Percentiles rank a stretch among this genome's conserved stretches.
Conservation (phyloP, 169 alveolate species). For the Cryptosporidium tyzzeri region DNA sequence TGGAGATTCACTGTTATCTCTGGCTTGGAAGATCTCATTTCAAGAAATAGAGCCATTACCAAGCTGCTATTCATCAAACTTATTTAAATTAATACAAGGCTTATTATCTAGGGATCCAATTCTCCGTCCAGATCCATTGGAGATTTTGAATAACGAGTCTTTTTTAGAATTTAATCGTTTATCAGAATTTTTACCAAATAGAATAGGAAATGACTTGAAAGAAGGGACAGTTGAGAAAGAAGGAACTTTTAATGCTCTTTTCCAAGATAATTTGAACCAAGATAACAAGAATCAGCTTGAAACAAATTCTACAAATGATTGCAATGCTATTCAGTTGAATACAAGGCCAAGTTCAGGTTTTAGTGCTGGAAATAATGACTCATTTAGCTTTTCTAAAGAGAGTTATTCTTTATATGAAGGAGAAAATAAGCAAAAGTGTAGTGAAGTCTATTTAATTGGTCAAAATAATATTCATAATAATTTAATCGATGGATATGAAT, state of each 20-base stretch:
- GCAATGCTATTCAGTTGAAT: neutral
- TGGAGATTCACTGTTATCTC: constrained; percentile 81
- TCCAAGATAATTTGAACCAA: neutral
- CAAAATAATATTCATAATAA: neutral
- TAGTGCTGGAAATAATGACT: neutral
- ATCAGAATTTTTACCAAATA: neutral
- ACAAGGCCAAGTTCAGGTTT: neutral
- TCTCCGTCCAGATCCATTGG: constrained; percentile 49
- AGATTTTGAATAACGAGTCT: constrained; percentile 5
- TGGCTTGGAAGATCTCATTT: constrained; percentile 75
- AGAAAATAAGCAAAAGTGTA: neutral
- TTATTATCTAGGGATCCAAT: constrained; percentile 56
- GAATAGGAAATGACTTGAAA: neutral
- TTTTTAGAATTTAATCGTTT: neutral
- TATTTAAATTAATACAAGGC: constrained; percentile 42
- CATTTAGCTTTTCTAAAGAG: neutral
- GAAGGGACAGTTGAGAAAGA: neutral
- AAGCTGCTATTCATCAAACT: constrained; percentile 31
- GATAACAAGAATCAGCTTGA: neutral
- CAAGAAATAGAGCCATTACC: constrained; percentile 71
- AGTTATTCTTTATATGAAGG: neutral
- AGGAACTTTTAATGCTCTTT: neutral
- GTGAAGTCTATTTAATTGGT: neutral
- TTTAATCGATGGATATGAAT: neutral
- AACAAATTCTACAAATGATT: neutral